phyloP scores from a whole-genome alignment of 371 early-diverging fungal species.

The Haplosporangium sp. region DNA sequence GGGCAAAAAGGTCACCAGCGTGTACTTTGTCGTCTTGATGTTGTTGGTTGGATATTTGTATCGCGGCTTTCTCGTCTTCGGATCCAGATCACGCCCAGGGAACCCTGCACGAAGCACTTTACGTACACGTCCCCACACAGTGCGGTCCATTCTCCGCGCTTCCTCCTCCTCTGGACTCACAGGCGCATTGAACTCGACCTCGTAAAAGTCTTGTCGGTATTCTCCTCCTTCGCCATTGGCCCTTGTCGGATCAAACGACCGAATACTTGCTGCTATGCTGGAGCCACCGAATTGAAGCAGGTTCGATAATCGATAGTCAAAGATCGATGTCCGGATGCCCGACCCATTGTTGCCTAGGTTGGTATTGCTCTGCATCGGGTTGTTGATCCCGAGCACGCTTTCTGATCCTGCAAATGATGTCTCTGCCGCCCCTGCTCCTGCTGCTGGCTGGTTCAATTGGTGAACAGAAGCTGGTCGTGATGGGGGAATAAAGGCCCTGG shows the following conservation, averaged over 20 bases:
- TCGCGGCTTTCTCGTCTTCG: slow-evolving; percentile 42
- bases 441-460: slow-evolving; percentile 20
- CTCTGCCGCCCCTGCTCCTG: not conserved
- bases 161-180: slow-evolving; percentile 33
- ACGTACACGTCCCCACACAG: slow-evolving; percentile 31
- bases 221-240: slow-evolving; percentile 20
- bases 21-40: slow-evolving; percentile 88
- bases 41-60: slow-evolving; percentile 68
- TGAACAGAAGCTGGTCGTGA: slow-evolving; percentile 47
- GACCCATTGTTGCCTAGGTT: slow-evolving; percentile 27
- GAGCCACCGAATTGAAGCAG: slow-evolving; percentile 44
- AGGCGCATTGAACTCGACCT: slow-evolving; percentile 51
- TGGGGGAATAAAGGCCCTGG: slow-evolving; percentile 43
- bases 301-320: slow-evolving; percentile 46
- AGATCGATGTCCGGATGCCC: slow-evolving; percentile 43
- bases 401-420: slow-evolving; percentile 22
- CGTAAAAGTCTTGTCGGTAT: slow-evolving; percentile 34
- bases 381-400: slow-evolving; percentile 38
- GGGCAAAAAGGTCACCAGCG: slow-evolving; percentile 88
- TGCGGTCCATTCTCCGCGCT: slow-evolving; percentile 25
- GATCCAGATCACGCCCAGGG: slow-evolving; percentile 49
- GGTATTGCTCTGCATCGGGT: slow-evolving; percentile 42
- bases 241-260: slow-evolving; percentile 44
- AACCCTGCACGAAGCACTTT: slow-evolving; percentile 41
- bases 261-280: slow-evolving; percentile 43